Evolutionary conservation across 345 rosid genomes (phyloP), one percentile per base, ranked within the genome.

Genomic region (Combretum micranthum): DNA sequence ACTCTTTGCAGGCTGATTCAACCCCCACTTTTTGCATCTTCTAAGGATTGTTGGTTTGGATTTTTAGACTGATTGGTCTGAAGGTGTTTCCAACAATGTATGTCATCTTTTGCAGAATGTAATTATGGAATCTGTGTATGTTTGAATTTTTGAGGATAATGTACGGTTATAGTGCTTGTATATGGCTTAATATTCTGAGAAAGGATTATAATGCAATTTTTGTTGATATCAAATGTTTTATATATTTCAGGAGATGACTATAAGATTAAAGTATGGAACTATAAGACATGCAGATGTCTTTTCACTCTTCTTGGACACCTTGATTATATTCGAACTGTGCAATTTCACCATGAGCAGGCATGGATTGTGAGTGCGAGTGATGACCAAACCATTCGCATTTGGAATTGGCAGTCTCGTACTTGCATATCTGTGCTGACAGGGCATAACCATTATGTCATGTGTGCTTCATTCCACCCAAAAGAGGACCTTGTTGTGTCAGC

Each of bases 291-390:
- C 69, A 77, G 90, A 68, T 89, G 99, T 65, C 79, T 93, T 26
- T 93, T 93, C 68, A 90, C 95, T 21, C 92, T 93, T 71, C 90
- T 93, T 44, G 99, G 99, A 14, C 99, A 93, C 57, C 96, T 90
- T 64, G 97, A 93, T 64, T 93, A 93, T 53, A 90, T 90, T 61
- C 95, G 99, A 20, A 93, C 97, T 2, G 99, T 89, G 59, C 97
- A 93, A 65, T 89, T 93, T 63, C 97, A 93, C 74, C 97, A 93
- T 55, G 99, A 93, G 62, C 75, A 82, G 70, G 97, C 97, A 0
- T 93, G 99, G 99, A 93, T 93, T 44, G 97, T 93, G 64, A 93
- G 99, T 74, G 95, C 99, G 14, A 90, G 99, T 75, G 95, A 93
- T 37, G 99, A 93, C 69, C 99, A 89, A 76, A 93, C 99, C 54